Evolutionary conservation across 768 basidiomycete genomes (phyloP), one percentile per base, ranked within the genome.

Genomic region (Candolleomyces aberdarensis): DNA sequence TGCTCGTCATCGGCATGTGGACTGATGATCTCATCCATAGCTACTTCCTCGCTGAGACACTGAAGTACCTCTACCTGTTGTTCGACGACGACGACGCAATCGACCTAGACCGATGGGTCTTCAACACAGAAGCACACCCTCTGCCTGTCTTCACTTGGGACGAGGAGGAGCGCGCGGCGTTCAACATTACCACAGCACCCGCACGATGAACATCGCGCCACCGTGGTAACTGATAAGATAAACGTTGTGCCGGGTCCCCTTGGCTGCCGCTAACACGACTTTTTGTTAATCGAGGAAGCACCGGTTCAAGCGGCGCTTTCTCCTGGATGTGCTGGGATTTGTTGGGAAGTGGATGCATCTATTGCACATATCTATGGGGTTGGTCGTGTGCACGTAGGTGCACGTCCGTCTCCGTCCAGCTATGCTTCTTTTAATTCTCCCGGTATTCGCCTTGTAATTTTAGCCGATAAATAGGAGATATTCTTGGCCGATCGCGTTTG

Each of bases 111-210:
- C 67, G 79, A 53, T 86, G 82, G 82, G 83, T 86, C 13, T 84
- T 86, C 62, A 86, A 86, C 62, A 84, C 84, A 0, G 83, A 86
- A 69, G 92, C 89, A 22, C 92, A 93, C 67, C 91, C 92, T 17
- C 70, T 93, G n/a, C 90, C 89, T 3, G 77, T 90, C 26, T 88
- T 90, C 61, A 67, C 78, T 22, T 91, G 88, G 90, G 81, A 69
- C 14, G 66, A 75, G 36, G 76, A 78, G 75, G 85, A 89, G 71
- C 82, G 76, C 63, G 68, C 73, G 59, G 67, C 65, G 53, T 83
- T 80, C 66, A 77, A 75, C 31, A 78, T 85, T 20, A 43, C 56
- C 20, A 36, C 44, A 14, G 44, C 44, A 17, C 15, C 44, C 19
- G 44, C 3, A 9, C 15, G 14, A 6, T 20, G 44, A 20, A 17